Evolutionary conservation across 805 yeast genomes (phyloP).

Genomic region (Babjeviella inositovora): DNA sequence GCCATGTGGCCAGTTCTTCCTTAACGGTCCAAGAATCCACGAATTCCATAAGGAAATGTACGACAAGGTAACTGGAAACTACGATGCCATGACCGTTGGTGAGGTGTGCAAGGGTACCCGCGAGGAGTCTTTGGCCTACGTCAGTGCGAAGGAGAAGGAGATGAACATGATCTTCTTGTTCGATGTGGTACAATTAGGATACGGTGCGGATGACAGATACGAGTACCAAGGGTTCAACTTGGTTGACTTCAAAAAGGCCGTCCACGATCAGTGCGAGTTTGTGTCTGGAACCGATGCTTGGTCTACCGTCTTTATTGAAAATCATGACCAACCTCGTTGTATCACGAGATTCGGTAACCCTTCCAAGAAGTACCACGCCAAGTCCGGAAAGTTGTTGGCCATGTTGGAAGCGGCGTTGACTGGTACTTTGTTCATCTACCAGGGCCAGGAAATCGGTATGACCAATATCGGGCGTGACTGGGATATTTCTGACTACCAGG

Average conservation of each 20-base stretch:
- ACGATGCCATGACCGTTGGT: conserved; percentile 41
- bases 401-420: conserved; percentile 25
- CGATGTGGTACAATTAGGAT: conserved; percentile 17
- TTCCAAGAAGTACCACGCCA: conserved; percentile 6
- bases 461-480: conserved; percentile 15
- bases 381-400: conserved; percentile 31
- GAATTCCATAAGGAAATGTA: conserved; percentile 26
- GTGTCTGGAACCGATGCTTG: conserved; percentile 28
- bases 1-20: conserved; percentile 10
- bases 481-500: conserved; percentile 17
- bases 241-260: conserved; percentile 22
- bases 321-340: conserved; percentile 21
- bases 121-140: conserved; percentile 22
- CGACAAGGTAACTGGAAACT: conserved; percentile 19
- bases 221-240: conserved; percentile 13
- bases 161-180: conserved; percentile 23
- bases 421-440: conserved; percentile 38
- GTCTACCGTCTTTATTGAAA: conserved; percentile 19
- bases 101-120: conserved; percentile 28
- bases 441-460: conserved; percentile 25
- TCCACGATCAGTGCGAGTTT: conserved; percentile 15
- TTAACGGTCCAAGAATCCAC: conserved; percentile 22
- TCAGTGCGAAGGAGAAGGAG: conserved; percentile 16
- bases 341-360: conserved; percentile 18
- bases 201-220: conserved; percentile 16